phyloP scores from a whole-genome alignment of 176 grass and related monocot species.

The Oryza longistaminata region DNA sequence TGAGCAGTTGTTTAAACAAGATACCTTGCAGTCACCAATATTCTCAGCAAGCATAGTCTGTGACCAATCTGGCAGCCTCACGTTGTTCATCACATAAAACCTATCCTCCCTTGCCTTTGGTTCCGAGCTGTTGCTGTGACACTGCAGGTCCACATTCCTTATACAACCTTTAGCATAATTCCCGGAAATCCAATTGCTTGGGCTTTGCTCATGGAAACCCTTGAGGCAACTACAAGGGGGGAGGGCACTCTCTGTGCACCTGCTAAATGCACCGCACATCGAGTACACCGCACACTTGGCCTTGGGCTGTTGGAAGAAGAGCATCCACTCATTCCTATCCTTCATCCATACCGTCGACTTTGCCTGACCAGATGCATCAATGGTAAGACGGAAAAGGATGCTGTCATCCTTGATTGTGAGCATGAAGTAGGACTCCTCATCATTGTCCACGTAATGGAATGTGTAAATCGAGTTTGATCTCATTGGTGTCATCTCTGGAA shows the following conservation, averaged over 20 bases:
- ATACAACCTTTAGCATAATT: slow-evolving; percentile 35
- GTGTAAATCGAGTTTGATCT: too few species aligned
- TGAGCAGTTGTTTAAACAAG: slow-evolving; percentile 42
- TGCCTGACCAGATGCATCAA: slow-evolving; percentile 19
- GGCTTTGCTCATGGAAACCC: slow-evolving; percentile 17
- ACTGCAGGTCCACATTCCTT: slow-evolving; percentile 29
- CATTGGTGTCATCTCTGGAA: slow-evolving; percentile 17
- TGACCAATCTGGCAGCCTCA: slow-evolving; percentile 21
- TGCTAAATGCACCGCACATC: slow-evolving; percentile 37
- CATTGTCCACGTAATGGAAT: slow-evolving; percentile 2
- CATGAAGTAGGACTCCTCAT: slow-evolving; percentile 4
- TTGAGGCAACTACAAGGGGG: slow-evolving; percentile 35
- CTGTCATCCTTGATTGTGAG: neutral
- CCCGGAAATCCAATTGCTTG: slow-evolving; percentile 4
- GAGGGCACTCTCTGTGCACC: slow-evolving; percentile 11
- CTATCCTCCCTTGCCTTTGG: neutral
- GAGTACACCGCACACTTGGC: slow-evolving; percentile 28
- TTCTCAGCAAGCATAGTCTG: neutral
- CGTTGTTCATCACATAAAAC: slow-evolving; percentile 18
- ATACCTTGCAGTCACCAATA: slow-evolving; percentile 17
- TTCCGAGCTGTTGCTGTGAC: neutral
- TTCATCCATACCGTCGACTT: neutral
- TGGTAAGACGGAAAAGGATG: neutral
- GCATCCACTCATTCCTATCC: neutral
- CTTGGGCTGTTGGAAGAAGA: slow-evolving; percentile 12